Conservation (phyloP, 1,139 yeast genomes). For the Taphrina confusa region DNA sequence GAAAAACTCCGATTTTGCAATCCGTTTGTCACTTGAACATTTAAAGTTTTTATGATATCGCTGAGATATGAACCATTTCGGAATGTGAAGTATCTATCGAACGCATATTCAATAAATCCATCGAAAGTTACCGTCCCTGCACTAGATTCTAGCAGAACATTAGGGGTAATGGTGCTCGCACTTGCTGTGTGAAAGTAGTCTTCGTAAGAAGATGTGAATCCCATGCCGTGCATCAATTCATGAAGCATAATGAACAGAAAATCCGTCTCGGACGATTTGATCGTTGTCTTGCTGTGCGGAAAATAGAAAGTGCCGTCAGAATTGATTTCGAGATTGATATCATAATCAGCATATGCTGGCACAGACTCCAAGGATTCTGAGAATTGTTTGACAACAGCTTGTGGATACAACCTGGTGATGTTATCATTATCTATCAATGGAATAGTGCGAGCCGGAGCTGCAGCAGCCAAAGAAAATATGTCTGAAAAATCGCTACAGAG, state of each 20-base stretch:
- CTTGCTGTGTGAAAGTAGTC: constrained; percentile 23
- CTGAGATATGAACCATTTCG: not conserved
- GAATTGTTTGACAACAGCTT: constrained; percentile 34
- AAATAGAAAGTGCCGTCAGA: constrained; percentile 23
- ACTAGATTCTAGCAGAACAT: constrained; percentile 13
- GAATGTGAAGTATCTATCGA: constrained; percentile 22
- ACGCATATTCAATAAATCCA: constrained; percentile 34
- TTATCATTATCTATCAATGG: constrained; percentile 31
- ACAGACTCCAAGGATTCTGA: not conserved
- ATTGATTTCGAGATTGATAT: constrained; percentile 30
- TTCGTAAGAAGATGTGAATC: constrained; percentile 33
- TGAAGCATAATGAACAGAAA: constrained; percentile 30
- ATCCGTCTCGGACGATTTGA: constrained; percentile 17
- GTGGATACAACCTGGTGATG: constrained; percentile 33
- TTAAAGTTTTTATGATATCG: not conserved
- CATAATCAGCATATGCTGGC: constrained; percentile 11
- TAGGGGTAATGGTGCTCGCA: constrained; percentile 27
- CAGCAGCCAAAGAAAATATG: constrained; percentile 30
- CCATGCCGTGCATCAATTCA: constrained; percentile 36
- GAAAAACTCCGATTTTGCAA: not conserved
- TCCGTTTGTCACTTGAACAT: not conserved
- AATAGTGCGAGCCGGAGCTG: constrained; percentile 33
- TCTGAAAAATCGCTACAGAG: constrained; percentile 5
- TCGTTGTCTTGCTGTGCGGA: constrained; percentile 2
- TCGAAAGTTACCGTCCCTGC: not conserved